Base-by-base conservation (phyloP, 768 basidiomycete species). In the Lyophyllum semitale region DNA sequence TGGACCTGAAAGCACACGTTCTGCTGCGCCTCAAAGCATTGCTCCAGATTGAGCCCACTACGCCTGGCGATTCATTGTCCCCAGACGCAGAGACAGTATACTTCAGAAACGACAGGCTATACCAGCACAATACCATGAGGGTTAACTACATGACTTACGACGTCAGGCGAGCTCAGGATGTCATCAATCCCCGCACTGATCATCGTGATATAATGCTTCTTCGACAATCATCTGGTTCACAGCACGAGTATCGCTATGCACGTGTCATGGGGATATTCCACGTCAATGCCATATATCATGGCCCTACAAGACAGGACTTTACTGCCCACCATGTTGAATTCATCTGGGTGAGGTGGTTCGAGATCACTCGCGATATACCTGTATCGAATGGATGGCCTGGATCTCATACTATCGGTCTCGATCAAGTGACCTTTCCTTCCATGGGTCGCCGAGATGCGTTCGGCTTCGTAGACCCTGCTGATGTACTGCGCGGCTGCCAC, bases 401-500 rank as follows among this genome's bases (percentile, higher is more conserved):
- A 12, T 26, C 22, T 26, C 18, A 45, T 12, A 8, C 7, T 23
- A 6, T n/a, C 15, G 23, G 29, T 6, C 33, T 48, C 5, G 47
- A 32, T n/a, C 47, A 48, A 27, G 6, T 64, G 8, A 43, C 50
- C n/a, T 65, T 62, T 43, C 38, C 53, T 18, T 26, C 46, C 6
- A 38, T 38, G 22, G 30, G 15, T 12, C 53, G 59, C 17, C 43
- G 27, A n/a, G 55, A 57, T 7, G 51, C 63, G 9, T 66, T 64
- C 47, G 60, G 63, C 13, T 66, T 66, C 51, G 26, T 66, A 5
- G 59, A 64, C 51, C 64, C 64, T 11, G 26, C 45, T n/a, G 52
- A 50, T 8, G 63, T 66, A 3, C 40, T 66, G n/a, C 56, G 59
- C 8, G 60, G 26, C 4, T 49, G 44, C 22, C 63, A 65, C 47